Evolutionary conservation across 2,329 filamentous ascomycete genomes (phyloP), one percentile per base, ranked within the genome.

Genomic region (Thielaviopsis populi): DNA sequence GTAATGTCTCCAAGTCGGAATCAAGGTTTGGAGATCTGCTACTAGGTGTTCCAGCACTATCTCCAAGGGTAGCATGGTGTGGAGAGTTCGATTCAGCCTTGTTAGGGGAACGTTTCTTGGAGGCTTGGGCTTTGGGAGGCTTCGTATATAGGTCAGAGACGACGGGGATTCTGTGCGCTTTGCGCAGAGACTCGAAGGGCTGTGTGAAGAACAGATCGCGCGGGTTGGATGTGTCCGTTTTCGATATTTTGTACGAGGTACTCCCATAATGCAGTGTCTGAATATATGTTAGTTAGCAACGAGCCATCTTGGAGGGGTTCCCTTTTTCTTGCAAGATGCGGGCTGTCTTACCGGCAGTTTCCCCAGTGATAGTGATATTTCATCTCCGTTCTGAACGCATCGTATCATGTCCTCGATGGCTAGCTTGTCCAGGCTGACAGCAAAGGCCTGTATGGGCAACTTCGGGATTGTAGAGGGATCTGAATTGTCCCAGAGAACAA

Each of bases 361-460:
- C 48, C 83, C 83, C 67, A 86, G 72, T 4, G 80, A 78, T 69
- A 86, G 74, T 69, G 82, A 76, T 62, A 86, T 77, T 56, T 78
- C 75, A 63, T 81, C 77, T 61, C 81, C 82, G 74, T 78, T 77
- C 69, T 80, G 79, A 46, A 81, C 77, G 69, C 79, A 82, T 71
- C 77, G 77, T 68, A 86, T 84, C 79, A 86, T 81, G 67, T 82
- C 77, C 70, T 84, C 80, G 69, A 86, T 80, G 61, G 83, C 75
- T 70, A 75, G 75, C 70, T 84, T 79, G 68, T 75, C 78, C 67
- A 86, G 73, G n/a, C 75, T 78, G 64, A 86, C 73, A 67, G 80
- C 78, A 70, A 86, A 82, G 40, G 80, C 80, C 69, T 84, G 81
- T 37, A 76, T 74, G 8, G 79, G 80, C 43, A 80, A 73, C 65